Base-by-base conservation (phyloP, 306 rosid species). In the Cicer chorassanicum region DNA sequence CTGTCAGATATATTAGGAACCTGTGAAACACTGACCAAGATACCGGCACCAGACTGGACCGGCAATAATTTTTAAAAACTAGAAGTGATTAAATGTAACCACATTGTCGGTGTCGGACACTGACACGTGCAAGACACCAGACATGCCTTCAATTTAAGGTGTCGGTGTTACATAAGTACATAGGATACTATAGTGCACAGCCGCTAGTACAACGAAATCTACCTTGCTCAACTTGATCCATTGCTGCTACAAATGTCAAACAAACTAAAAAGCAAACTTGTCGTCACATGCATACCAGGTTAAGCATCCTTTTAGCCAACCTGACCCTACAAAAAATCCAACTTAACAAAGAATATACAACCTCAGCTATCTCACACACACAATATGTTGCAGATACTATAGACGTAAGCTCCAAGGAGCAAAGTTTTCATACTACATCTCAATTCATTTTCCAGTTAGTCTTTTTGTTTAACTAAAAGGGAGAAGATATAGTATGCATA, bases 221-320 rank as follows among this genome's bases (percentile, higher is more conserved):
- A 69, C 65, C 21, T 8, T 41, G 53, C 67, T 13, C 18, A 62
- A 38, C 51, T 14, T 54, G 51, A 68, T 74, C 65, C 16, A 40
- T 72, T 0, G n/a, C 63, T 12, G 53, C 24, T 70, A 49, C 54
- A 10, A 56, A 49, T 55, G 40, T 14, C 73, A 70, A 64, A 72
- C 36, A 77, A 75, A 57, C 21, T 11, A 63, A 41, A 65, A 70
- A 61, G 13, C 8, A 79, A 72, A 44, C 39, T 14, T 46, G 62
- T 43, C 18, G 66, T 70, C 73, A 42, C 39, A 42, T 53, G 46
- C 39, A 40, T 2, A 43, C 21, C 65, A 53, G 54, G 46, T 21
- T 56, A 61, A 38, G 34, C 48, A 45, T 9, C 59, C 50, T 49
- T n/a, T 36, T 18, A 19, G 62, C 9, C 29, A 44, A 62, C 72